These are phyloP conservation scores for Chytridiales sp. DNA, from an alignment of 371 early-diverging fungal species.

Conservation along the genomic window DNA sequence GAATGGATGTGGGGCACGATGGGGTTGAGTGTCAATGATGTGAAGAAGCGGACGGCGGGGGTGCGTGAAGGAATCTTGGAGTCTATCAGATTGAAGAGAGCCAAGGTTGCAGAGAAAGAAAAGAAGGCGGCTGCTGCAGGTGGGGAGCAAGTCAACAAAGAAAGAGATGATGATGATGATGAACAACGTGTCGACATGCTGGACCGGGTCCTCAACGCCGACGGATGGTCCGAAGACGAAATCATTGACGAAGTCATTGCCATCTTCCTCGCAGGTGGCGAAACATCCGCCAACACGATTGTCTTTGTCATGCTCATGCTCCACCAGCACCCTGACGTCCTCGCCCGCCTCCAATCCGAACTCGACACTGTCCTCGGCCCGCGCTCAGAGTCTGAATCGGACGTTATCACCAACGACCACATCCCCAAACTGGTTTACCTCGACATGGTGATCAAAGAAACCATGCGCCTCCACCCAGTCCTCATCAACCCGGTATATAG, in stretches of 20 bases:
- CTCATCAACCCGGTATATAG: no score
- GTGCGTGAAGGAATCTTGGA: no score
- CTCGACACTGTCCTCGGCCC: constrained; percentile 52
- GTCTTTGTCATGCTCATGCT: constrained; percentile 46
- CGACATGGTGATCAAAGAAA: constrained; percentile 31
- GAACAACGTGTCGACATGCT: no score
- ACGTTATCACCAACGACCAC: constrained; percentile 33
- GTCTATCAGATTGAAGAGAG: no score
- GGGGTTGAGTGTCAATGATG: no score
- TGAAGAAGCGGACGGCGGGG: no score
- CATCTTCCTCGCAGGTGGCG: constrained; percentile 55
- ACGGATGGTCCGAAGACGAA: constrained; percentile 20
- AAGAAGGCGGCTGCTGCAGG: no score
- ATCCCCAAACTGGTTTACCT: constrained; percentile 46
- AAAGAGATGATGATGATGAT: no score
- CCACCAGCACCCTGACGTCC: constrained; percentile 51
- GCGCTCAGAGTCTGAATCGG: constrained; percentile 44
- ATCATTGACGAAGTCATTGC: constrained; percentile 18
- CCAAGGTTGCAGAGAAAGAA: no score
- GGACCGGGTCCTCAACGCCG: no score
- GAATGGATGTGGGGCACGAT: no score
- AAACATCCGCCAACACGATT: constrained; percentile 55
- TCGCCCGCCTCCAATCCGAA: constrained; percentile 51
- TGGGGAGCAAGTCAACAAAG: no score
- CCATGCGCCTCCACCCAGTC: constrained; percentile 35